Percentiles rank a stretch among this genome's conserved stretches.
phyloP scores from a whole-genome alignment of 2,329 filamentous ascomycete genomes.

The Zopfia rhizophila region DNA sequence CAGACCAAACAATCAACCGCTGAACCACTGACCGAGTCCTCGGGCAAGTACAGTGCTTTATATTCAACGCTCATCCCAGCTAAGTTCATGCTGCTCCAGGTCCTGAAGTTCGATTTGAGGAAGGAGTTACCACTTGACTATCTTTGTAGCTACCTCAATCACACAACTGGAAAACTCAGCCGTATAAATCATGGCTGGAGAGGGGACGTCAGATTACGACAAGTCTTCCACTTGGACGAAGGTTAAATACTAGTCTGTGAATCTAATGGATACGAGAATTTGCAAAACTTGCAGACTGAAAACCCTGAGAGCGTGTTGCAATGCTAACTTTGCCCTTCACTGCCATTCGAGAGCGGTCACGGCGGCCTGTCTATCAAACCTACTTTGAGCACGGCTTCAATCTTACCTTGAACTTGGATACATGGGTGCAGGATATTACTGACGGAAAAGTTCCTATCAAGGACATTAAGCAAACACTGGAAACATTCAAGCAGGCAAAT shows the following conservation, averaged over 20 bases:
- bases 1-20: slow-evolving; percentile 4
- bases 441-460: too few relatives aligned
- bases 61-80: slow-evolving; percentile 44
- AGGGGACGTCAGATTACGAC: slow-evolving; percentile 25
- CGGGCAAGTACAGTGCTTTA: slow-evolving; percentile 43
- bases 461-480: too few relatives aligned
- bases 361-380: too few relatives aligned
- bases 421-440: too few relatives aligned
- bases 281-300: slow-evolving; percentile 27
- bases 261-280: slow-evolving; percentile 33
- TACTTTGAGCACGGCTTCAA: too few relatives aligned
- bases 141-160: slow-evolving; percentile 39
- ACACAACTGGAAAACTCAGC: slow-evolving; percentile 25
- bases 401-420: too few relatives aligned
- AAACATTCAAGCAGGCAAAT: too few relatives aligned
- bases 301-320: slow-evolving; percentile 27
- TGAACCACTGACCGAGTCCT: slow-evolving; percentile 38
- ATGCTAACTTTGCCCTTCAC: too few relatives aligned
- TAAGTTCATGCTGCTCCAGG: slow-evolving; percentile 43
- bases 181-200: slow-evolving; percentile 17
- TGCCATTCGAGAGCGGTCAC: too few relatives aligned
- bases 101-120: slow-evolving; percentile 46
- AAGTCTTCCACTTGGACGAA: slow-evolving; percentile 28
- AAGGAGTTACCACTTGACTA: slow-evolving; percentile 42
- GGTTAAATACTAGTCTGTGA: slow-evolving; percentile 37